Evolutionary conservation across 352 stramenopile species (phyloP).

Genomic region (Elongisporangium prolatum): DNA sequence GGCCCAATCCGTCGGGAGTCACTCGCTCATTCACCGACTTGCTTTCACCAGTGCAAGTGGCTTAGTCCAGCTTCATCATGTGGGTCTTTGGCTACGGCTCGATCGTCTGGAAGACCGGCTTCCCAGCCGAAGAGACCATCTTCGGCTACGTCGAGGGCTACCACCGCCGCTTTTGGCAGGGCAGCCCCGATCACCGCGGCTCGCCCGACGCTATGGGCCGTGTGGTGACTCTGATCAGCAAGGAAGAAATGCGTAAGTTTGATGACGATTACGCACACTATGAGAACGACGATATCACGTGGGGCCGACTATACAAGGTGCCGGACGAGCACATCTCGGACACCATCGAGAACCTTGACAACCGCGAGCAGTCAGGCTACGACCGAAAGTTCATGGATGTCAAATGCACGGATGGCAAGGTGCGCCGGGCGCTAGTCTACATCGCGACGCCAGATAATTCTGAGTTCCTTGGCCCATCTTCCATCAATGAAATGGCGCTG

Average conservation of each 20-base stretch:
- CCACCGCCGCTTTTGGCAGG: slow-evolving; percentile 88
- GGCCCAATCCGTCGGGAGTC: not conserved
- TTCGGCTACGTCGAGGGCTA: slow-evolving; percentile 82
- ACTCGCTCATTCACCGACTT: not conserved
- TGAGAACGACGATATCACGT: slow-evolving; percentile 62
- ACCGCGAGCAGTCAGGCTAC: slow-evolving; percentile 84
- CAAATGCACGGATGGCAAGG: slow-evolving; percentile 60
- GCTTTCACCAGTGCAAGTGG: not conserved
- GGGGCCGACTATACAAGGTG: slow-evolving; percentile 86
- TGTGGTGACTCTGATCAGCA: slow-evolving; percentile 84
- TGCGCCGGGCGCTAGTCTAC: slow-evolving; percentile 75
- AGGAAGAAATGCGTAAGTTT: slow-evolving; percentile 69
- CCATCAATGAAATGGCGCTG: slow-evolving; percentile 71
- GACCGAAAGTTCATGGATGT: slow-evolving; percentile 74
- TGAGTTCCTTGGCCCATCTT: slow-evolving; percentile 74
- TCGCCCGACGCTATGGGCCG: slow-evolving; percentile 67
- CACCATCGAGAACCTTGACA: slow-evolving; percentile 78
- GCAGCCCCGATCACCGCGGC: slow-evolving; percentile 83
- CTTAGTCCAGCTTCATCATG: slow-evolving; percentile 26
- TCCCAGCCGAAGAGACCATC: slow-evolving; percentile 55
- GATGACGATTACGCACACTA: slow-evolving; percentile 68
- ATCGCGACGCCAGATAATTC: slow-evolving; percentile 80
- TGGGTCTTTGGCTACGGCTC: slow-evolving; percentile 86
- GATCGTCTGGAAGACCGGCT: slow-evolving; percentile 77
- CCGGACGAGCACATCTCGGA: slow-evolving; percentile 67